Evolutionary conservation across 441 rosid species (phyloP).

Genomic region (Flueggea neowawraea): DNA sequence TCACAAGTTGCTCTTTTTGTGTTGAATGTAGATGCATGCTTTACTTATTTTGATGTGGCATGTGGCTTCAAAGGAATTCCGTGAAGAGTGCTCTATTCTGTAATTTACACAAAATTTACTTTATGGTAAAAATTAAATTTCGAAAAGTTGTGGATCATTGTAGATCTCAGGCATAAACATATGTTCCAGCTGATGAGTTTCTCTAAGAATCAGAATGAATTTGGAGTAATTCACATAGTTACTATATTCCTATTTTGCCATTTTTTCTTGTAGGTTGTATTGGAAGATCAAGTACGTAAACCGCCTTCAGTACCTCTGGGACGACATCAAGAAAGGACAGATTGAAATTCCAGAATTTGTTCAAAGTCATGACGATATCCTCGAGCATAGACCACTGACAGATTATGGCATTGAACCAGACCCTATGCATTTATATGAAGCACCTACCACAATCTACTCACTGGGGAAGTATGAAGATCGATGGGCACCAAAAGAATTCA

Average conservation of each 20-base stretch:
- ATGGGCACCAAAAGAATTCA: constrained; percentile 57
- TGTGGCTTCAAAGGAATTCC: too few species aligned
- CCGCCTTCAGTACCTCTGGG: constrained; percentile 78
- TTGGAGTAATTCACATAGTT: too few species aligned
- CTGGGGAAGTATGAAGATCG: constrained; percentile 59
- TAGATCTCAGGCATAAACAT: too few species aligned
- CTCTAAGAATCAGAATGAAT: too few species aligned
- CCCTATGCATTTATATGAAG: constrained; percentile 58
- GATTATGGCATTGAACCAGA: constrained; percentile 94
- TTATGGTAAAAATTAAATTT: too few species aligned
- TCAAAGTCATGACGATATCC: constrained; percentile 58
- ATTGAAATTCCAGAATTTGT: constrained; percentile 78
- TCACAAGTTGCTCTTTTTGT: neutral
- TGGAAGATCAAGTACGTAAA: constrained; percentile 73
- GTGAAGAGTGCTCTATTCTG: too few species aligned
- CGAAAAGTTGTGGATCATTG: too few species aligned
- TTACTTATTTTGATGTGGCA: too few species aligned
- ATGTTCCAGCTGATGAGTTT: too few species aligned
- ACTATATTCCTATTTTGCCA: neutral
- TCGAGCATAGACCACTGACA: constrained; percentile 64
- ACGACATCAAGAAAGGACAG: constrained; percentile 69
- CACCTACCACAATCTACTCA: constrained; percentile 49
- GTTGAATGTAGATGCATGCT: too few species aligned
- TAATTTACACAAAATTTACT: too few species aligned
- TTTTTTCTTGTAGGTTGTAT: constrained; percentile 43